Conservation (phyloP, 2,329 filamentous ascomycete species). For the Balansia obtecta region DNA sequence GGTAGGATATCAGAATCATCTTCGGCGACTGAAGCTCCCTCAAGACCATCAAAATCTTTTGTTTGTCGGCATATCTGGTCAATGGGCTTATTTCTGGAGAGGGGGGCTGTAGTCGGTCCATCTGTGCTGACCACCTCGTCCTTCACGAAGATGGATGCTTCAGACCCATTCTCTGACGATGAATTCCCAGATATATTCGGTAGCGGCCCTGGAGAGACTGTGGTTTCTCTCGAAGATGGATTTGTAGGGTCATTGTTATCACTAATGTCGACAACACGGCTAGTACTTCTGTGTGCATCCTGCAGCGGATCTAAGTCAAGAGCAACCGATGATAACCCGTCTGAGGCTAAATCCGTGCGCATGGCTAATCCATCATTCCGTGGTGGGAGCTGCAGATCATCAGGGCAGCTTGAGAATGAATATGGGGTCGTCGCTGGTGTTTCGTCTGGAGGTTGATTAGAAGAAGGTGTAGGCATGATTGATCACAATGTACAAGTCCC, state of each 20-base stretch:
- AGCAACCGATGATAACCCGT: constrained; percentile 12
- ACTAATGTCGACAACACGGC: background rate
- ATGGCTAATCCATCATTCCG: constrained; percentile 13
- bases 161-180: constrained; percentile 20
- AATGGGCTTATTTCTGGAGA: background rate
- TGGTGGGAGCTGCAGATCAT: constrained; percentile 22
- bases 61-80: constrained; percentile 6
- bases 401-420: constrained; percentile 31
- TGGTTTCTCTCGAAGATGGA: constrained; percentile 26
- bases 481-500: background rate
- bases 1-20: constrained; percentile 16
- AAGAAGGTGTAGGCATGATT: constrained; percentile 35
- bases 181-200: constrained; percentile 20
- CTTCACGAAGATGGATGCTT: constrained; percentile 20
- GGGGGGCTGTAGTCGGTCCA: background rate
- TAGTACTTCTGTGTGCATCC: background rate
- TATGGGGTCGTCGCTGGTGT: constrained; percentile 24
- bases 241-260: constrained; percentile 16
- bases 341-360: constrained; percentile 11
- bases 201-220: constrained; percentile 30
- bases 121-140: constrained; percentile 11
- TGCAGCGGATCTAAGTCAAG: constrained; percentile 7
- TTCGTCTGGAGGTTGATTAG: constrained; percentile 24
- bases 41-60: constrained; percentile 14
- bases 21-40: constrained; percentile 13